Conservation (phyloP, 192 early-diverging fungal genomes). For the Rhizophagus sp. region DNA sequence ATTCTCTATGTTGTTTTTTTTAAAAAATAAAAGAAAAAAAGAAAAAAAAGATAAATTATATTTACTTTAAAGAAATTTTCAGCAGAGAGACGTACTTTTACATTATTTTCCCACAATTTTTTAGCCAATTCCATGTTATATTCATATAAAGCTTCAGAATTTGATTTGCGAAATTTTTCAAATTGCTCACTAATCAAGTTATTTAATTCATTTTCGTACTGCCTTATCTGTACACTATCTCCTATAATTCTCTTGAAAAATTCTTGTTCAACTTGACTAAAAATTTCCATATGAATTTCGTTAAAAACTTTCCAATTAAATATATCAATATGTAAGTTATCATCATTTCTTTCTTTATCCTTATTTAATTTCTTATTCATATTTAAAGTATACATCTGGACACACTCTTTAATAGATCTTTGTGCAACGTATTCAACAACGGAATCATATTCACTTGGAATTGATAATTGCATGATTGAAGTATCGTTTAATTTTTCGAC, state of each 20-base stretch:
- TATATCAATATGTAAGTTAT: background rate
- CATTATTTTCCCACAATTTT: background rate
- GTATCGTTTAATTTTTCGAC: conserved; percentile 13
- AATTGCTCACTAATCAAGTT: background rate
- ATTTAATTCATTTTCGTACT: background rate
- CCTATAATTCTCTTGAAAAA: conserved; percentile 16
- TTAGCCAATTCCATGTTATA: background rate
- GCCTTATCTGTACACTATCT: background rate
- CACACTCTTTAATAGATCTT: background rate
- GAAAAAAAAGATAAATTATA: background rate
- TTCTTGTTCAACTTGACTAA: background rate
- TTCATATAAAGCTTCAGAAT: conserved; percentile 19
- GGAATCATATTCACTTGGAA: conserved; percentile 19
- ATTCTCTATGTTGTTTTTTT: background rate
- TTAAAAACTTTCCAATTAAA: conserved; percentile 5
- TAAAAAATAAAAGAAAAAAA: background rate
- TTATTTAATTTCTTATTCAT: background rate
- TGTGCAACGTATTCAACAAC: conserved; percentile 12
- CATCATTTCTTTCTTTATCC: background rate
- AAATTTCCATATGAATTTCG: background rate
- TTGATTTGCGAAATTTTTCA: background rate
- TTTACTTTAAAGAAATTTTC: background rate
- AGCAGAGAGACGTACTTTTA: background rate
- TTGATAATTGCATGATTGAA: conserved; percentile 8
- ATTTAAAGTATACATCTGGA: background rate